phyloP scores from a whole-genome alignment of 306 rosid species.

The Arachis hypogaea region DNA sequence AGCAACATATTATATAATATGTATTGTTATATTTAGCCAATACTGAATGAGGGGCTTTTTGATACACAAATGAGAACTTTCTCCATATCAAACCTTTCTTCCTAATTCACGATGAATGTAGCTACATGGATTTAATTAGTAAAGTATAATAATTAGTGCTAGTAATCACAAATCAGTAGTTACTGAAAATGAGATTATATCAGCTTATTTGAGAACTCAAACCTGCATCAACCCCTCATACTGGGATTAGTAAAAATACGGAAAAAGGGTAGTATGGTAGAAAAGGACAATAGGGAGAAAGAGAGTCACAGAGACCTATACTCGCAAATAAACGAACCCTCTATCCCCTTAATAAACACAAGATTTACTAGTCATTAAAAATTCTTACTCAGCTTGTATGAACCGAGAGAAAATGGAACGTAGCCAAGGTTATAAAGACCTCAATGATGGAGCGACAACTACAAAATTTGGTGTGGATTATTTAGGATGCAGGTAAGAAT shows the following conservation, averaged over 20 bases:
- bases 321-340: neutral
- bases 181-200: neutral
- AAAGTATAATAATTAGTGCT: neutral
- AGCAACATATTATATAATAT: neutral
- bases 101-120: neutral
- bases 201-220: neutral
- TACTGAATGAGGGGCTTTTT: too few species aligned
- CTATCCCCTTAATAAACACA: neutral
- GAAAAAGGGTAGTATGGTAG: neutral
- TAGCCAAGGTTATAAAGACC: neutral
- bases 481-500: constrained; percentile 21
- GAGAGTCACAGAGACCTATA: neutral
- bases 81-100: constrained; percentile 1
- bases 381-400: neutral
- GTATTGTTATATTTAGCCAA: neutral
- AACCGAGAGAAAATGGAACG: neutral
- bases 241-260: neutral
- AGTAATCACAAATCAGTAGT: neutral
- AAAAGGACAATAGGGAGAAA: neutral
- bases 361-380: neutral
- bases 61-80: neutral
- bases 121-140: neutral
- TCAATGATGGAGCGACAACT: neutral
- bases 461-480: constrained; percentile 18
- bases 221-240: neutral